Evolutionary conservation across 176 grass and related monocot species (phyloP).

Genomic region (Phyllostachys edulis): DNA sequence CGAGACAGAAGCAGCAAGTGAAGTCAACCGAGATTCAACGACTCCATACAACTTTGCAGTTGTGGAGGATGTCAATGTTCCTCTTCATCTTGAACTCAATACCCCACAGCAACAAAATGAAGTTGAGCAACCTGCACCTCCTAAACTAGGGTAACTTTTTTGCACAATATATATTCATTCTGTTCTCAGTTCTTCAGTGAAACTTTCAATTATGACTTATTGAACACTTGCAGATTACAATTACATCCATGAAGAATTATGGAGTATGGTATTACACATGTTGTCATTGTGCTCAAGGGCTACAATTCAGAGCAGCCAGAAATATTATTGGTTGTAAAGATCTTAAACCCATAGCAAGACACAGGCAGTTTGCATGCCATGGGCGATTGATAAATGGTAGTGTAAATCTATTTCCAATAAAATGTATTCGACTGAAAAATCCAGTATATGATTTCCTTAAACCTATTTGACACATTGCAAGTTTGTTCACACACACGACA

Average conservation of each 20-base stretch:
- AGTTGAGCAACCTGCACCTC: conserved; percentile 27
- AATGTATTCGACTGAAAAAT: conserved; percentile 2
- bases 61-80: conserved; percentile 43
- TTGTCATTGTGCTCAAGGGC: background rate
- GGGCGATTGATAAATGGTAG: background rate
- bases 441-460: conserved; percentile 18
- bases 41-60: conserved; percentile 54
- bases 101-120: conserved; percentile 40
- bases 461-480: conserved; percentile 24
- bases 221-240: conserved; percentile 47
- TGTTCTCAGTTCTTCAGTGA: conserved; percentile 12
- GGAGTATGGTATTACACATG: background rate
- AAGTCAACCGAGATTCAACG: conserved; percentile 38
- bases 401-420: conserved; percentile 45
- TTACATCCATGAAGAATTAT: conserved; percentile 43
- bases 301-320: conserved; percentile 18
- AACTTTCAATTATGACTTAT: background rate
- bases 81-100: conserved; percentile 64
- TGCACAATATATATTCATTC: background rate
- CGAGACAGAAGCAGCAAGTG: conserved; percentile 44
- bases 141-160: conserved; percentile 77
- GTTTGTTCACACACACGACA: conserved; percentile 16
- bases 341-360: conserved; percentile 14
- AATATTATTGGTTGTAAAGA: conserved; percentile 19
- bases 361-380: background rate